Evolutionary conservation across 2,329 filamentous ascomycete species (phyloP), one percentile per base, ranked within the genome.

Genomic region (Curvularia spicifera): DNA sequence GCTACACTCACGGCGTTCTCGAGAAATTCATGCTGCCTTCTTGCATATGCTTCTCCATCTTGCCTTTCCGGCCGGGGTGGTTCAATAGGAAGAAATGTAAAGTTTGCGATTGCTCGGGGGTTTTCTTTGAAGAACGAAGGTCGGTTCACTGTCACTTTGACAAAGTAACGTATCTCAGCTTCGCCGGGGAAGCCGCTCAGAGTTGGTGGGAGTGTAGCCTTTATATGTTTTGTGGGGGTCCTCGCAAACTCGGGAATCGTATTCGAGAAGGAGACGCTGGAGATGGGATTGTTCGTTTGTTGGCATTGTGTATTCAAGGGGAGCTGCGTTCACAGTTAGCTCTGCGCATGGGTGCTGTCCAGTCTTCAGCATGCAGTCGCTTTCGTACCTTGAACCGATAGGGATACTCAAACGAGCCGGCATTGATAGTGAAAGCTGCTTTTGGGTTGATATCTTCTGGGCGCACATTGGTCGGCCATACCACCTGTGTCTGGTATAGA

Each of bases 91-190:
- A 97, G 83, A 74, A 99, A 95, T 57, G 91, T 94, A 78, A 97
- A 89, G 62, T 74, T 72, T 28, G 70, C 69, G 70, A 80, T 68
- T 13, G 79, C 76, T 53, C 93, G 84, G 76, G 92, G 90, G 70
- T 97, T 97, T 78, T 97, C 93, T 73, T 94, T 94, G 78, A 96
- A 91, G 58, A 97, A 84, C 13, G 90, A 89, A 0, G 93, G 92
- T n/a, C 93, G 84, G 70, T 93, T 91, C 5, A 98, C 88, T 0
- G 95, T 98, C n/a, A 90, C 92, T 76, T 99, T 99, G 73, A 98
- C 84, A 74, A 91, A 99, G 78, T 99, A 99, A 66, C 89, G 86
- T 59, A 98, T 93, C 77, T 97, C 93, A 22, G 93, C 94, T 76
- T 93, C 87, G 31, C 89, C 89, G 0, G 91, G 91, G 65, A 95